These are phyloP conservation scores for Eragrostis tef DNA, from an alignment of 202 grass and related monocot species.

Conservation along the genomic window DNA sequence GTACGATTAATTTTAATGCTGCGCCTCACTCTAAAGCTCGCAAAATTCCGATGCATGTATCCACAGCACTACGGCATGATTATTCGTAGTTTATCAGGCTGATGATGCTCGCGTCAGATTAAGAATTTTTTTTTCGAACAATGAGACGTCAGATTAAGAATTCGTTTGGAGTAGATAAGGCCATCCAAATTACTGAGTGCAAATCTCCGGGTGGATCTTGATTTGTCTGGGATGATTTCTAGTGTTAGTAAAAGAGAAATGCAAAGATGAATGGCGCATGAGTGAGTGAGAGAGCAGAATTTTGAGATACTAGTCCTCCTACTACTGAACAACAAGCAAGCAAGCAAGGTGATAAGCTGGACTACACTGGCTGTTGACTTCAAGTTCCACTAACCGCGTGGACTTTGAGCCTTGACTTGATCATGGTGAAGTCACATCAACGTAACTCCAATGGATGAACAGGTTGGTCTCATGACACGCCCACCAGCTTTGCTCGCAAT, in stretches of 20 bases:
- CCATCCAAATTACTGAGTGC: background rate
- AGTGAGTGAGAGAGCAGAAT: too few relatives aligned
- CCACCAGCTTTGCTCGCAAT: constrained; percentile 1
- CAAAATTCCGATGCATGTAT: background rate
- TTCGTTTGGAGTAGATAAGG: background rate
- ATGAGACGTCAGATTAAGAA: constrained; percentile 47
- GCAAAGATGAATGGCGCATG: too few relatives aligned
- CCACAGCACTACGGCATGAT: background rate
- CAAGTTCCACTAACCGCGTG: background rate
- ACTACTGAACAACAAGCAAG: too few relatives aligned
- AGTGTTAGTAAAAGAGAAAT: too few relatives aligned
- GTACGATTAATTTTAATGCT: background rate
- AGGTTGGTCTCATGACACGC: background rate
- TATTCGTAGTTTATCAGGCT: constrained; percentile 27
- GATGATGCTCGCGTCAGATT: background rate
- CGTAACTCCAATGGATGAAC: background rate
- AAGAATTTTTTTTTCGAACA: too few relatives aligned
- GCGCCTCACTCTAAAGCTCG: background rate
- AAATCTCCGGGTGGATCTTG: constrained; percentile 24
- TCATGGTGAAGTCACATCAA: background rate
- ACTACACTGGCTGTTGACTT: too few relatives aligned
- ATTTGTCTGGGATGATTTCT: background rate
- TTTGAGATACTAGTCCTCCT: too few relatives aligned
- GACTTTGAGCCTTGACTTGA: background rate
- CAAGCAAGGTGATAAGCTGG: too few relatives aligned